phyloP scores from a whole-genome alignment of 2,329 filamentous ascomycete species.

The Penicillium psychrosexuale region DNA sequence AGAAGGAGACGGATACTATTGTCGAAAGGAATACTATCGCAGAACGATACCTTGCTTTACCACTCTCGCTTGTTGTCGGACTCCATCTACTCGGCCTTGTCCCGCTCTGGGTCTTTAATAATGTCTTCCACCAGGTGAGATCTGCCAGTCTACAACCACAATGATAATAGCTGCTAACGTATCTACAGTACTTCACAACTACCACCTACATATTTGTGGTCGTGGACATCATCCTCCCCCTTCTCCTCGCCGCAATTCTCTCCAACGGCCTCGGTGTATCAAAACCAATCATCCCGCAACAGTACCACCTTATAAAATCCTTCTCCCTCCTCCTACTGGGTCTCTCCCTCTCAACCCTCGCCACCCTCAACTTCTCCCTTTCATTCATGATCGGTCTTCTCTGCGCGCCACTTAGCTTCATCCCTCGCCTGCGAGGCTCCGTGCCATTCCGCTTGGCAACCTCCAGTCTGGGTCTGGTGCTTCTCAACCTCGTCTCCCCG shows the following conservation, averaged over 20 bases:
- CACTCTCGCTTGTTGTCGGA: conserved; percentile 67
- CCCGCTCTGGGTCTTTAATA: conserved; percentile 85
- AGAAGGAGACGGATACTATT: conserved; percentile 3
- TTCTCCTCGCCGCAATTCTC: conserved; percentile 56
- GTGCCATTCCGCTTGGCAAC: conserved; percentile 22
- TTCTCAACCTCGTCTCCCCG: conserved; percentile 63
- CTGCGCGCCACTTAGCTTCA: conserved; percentile 75
- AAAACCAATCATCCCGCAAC: conserved; percentile 58
- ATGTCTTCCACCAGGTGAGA: conserved; percentile 62
- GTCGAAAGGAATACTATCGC: conserved; percentile 9
- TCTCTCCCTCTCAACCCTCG: conserved; percentile 85
- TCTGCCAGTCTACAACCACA: background rate
- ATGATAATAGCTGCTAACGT: conserved; percentile 10
- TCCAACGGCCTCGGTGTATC: conserved; percentile 44
- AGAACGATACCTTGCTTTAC: conserved; percentile 44
- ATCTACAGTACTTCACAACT: conserved; percentile 54
- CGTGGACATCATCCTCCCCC: conserved; percentile 57
- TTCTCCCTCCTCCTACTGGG: conserved; percentile 91
- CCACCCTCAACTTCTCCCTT: conserved; percentile 92
- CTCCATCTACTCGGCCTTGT: conserved; percentile 74
- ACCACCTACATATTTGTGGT: conserved; percentile 59
- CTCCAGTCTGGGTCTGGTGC: conserved; percentile 42
- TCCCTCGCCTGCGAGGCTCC: conserved; percentile 30
- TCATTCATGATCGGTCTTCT: conserved; percentile 80
- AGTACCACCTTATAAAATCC: conserved; percentile 76